Base-by-base conservation (phyloP, 2,329 filamentous ascomycete species). In the Nothomitra cinnamomea region DNA sequence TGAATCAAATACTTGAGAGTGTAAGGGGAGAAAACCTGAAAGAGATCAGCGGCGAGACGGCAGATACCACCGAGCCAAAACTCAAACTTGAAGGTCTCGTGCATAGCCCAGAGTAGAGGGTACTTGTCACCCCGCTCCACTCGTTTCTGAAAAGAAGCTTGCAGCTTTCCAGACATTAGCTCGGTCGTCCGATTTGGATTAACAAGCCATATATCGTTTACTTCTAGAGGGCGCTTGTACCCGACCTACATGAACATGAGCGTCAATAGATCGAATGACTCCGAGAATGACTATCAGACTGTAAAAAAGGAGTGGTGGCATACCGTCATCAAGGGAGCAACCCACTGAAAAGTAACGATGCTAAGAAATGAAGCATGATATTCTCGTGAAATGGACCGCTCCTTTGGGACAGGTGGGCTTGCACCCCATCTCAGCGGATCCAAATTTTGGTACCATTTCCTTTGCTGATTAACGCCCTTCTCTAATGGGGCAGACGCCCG, bases 201-300 rank as follows among this genome's bases (percentile, higher is more conserved):
- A 60, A 96, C 85, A 1, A 74, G 70, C 83, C 88, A 96, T 55
- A 98, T 80, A 65, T 98, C 92, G 59, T 85, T 85, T 54, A 82
- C 70, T 62, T 95, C 83, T 1, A 98, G 75, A 1, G 82, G 79
- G 13, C 92, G 82, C 63, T 87, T 82, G 67, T 95, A 96, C 36
- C 92, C 92, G 42, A 51, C 28, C 56, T 61, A 55, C 56, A 63
- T 58, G 5, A 57, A 58, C 53, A 19, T 13, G 15, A 40, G 13
- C 13, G 48, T 12, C 12, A 51, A 12, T 25, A 24, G 12, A 24
- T 51, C 36, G 19, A 28, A 22, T 32, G 17, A n/a, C 28, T 22
- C n/a, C n/a, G 41, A 21, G 10, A 35, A 17, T 22, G 25, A 17
- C 6, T 51, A 17, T 12, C 7, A 49, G 25, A 28, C 19, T 5